Evolutionary conservation across 371 early-diverging fungal species (phyloP).

Genomic region (Entomophthora muscae): DNA sequence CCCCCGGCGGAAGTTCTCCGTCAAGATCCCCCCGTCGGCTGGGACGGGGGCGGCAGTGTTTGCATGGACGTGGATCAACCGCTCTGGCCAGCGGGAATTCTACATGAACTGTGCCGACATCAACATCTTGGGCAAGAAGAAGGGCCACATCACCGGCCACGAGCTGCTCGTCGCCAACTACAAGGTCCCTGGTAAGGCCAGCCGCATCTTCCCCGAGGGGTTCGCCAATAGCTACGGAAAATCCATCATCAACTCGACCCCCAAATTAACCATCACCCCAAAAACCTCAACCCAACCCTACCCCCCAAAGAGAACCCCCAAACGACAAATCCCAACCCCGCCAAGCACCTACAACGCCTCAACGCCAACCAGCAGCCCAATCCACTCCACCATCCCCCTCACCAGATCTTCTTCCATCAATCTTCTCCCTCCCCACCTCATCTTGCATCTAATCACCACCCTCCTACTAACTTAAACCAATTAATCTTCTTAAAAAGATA

Average conservation of each 20-base stretch:
- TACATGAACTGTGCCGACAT: conserved; percentile 13
- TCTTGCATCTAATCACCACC: too few relatives aligned
- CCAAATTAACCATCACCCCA: not conserved
- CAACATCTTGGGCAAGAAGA: not conserved
- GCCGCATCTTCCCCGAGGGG: not conserved
- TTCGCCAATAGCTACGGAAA: not conserved
- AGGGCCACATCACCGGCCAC: conserved; percentile 1
- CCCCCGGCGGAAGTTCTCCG: not conserved
- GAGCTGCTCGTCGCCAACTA: conserved; percentile 8
- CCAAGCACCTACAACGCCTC: too few relatives aligned
- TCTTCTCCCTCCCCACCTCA: too few relatives aligned
- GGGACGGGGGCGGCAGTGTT: not conserved
- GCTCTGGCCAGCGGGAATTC: conserved; percentile 7
- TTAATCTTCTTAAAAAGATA: too few relatives aligned
- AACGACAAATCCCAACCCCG: too few relatives aligned
- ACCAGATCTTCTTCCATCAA: too few relatives aligned
- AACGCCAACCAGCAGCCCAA: too few relatives aligned
- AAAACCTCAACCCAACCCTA: too few relatives aligned
- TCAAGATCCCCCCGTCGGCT: not conserved
- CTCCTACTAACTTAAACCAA: too few relatives aligned
- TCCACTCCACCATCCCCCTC: too few relatives aligned
- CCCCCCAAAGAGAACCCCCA: too few relatives aligned
- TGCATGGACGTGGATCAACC: conserved; percentile 9
- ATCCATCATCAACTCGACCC: not conserved
- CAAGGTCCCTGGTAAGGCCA: not conserved